phyloP scores from a whole-genome alignment of 2,329 filamentous ascomycete genomes.

The Metarhizium anisopliae region DNA sequence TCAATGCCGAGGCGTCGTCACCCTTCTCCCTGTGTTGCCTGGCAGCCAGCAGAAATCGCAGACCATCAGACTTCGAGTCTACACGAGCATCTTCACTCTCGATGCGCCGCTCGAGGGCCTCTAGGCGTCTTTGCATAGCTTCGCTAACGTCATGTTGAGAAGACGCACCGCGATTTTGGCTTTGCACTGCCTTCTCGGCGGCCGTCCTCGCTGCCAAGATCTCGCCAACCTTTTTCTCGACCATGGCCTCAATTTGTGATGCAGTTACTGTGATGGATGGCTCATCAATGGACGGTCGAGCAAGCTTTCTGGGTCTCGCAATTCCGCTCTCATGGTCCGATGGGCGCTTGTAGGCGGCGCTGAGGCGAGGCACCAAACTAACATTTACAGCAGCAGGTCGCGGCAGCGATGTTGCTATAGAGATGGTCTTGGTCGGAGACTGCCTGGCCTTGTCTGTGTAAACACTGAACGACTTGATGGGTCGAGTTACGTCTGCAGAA shows the following conservation, averaged over 20 bases:
- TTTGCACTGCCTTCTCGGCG: slow-evolving; percentile 29
- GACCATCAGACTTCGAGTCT: slow-evolving; percentile 68
- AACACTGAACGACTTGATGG: slow-evolving; percentile 76
- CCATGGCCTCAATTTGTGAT: slow-evolving; percentile 79
- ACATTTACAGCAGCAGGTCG: slow-evolving; percentile 23
- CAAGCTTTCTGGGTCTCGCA: slow-evolving; percentile 39
- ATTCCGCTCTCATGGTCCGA: slow-evolving; percentile 27
- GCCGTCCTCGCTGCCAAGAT: slow-evolving; percentile 68
- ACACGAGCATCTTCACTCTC: slow-evolving; percentile 54
- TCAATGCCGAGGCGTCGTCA: slow-evolving; percentile 67
- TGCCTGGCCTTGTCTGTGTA: slow-evolving; percentile 64
- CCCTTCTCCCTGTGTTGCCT: slow-evolving; percentile 82
- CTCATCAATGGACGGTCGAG: slow-evolving; percentile 26
- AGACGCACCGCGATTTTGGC: slow-evolving; percentile 21
- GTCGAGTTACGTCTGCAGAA: slow-evolving; percentile 49
- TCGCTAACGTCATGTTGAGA: slow-evolving; percentile 53
- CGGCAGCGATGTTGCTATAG: slow-evolving; percentile 20
- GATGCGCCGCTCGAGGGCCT: slow-evolving; percentile 79
- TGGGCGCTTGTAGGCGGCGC: slow-evolving; percentile 29
- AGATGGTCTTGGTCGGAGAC: slow-evolving; percentile 1
- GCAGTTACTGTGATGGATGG: slow-evolving; percentile 46
- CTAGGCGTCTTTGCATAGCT: slow-evolving; percentile 70
- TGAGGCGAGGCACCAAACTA: slow-evolving; percentile 9
- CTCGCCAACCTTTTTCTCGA: slow-evolving; percentile 85
- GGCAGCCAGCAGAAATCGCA: slow-evolving; percentile 82